Evolutionary conservation across 129 eudicot species (phyloP), one percentile per base, ranked within the genome.

Genomic region (Rutidosis leptorrhynchoides): DNA sequence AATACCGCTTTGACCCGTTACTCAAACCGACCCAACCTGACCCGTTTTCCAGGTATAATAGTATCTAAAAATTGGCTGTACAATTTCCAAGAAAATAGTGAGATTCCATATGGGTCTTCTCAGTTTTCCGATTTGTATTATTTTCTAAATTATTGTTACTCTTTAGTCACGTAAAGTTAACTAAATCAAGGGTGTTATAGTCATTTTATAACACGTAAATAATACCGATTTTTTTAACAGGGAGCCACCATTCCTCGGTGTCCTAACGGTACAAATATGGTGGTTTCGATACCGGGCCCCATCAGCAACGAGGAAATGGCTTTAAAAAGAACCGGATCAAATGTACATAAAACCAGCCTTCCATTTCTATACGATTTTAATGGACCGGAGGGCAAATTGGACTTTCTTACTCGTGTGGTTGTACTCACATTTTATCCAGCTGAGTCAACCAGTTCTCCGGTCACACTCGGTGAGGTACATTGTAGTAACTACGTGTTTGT

Each of bases 401-500:
- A 90, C 79, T 87, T 90, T 76, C 97, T 84, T 59, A 90, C 90
- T 80, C 96, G 97, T 56, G 89, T 87, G 78, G 90, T 90, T 70
- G 96, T 90, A 7, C 80, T 87, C 40, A 84, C 97, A 21, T 90
- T 90, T 68, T 87, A 84, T 79, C 97, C 97, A 58, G 79, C 95
- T 71, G 87, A 69, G 70, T 70, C 93, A 46, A 87, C 90, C 57
- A 71, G 68, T 68, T 79, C 82, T 54, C 97, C 95, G 40, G 78
- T 87, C 74, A 90, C 97, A 56, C 81, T 90, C 35, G 97, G 97
- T 67, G 90, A 90, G 97, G 97, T 90, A 87, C 81, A 71, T 54
- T 64, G 62, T 58, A 46, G 30, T 56, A 65, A 55, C 1, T 65
- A 54, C 54, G 26, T 69, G 15, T 63, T 29, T 69, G 42, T 25